phyloP scores from a whole-genome alignment of 1,284 basidiomycete genomes.

The Cutaneotrichosporon spelunceum region DNA sequence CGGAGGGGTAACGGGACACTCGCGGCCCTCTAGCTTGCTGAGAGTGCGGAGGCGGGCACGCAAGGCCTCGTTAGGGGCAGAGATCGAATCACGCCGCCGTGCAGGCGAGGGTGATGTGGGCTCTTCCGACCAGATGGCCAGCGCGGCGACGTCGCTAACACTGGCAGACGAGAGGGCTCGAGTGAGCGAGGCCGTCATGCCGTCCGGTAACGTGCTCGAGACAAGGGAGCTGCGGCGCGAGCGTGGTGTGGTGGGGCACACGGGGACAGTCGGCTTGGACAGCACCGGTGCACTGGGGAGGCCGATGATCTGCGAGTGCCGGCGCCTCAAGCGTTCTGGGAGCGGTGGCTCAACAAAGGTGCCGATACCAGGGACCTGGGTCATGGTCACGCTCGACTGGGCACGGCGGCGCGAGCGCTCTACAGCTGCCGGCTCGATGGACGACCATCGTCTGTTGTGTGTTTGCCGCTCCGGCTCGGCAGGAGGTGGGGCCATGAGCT shows the following conservation, averaged over 20 bases:
- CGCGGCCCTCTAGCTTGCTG: constrained; percentile 12
- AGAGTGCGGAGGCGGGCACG: constrained; percentile 19
- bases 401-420: constrained; percentile 4
- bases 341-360: constrained; percentile 11
- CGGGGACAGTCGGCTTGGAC: not conserved
- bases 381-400: constrained; percentile 12
- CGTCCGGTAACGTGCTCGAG: not conserved
- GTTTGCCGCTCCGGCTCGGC: not conserved
- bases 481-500: not conserved
- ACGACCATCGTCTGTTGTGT: constrained; percentile 1
- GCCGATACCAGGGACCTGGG: not conserved
- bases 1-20: not conserved
- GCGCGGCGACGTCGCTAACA: constrained; percentile 20
- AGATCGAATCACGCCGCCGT: constrained; percentile 7
- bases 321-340: constrained; percentile 3
- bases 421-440: not conserved
- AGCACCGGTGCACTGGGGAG: constrained; percentile 2
- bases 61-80: constrained; percentile 12
- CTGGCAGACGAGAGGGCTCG: constrained; percentile 15
- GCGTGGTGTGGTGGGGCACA: constrained; percentile 4
- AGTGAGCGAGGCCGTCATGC: constrained; percentile 7
- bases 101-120: constrained; percentile 1
- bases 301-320: constrained; percentile 6
- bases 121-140: constrained; percentile 21
- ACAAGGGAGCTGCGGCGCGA: not conserved